A percentile compares a stretch with the other conserved stretches of the same genome.
Evolutionary conservation across 176 grass and related monocot species (phyloP).

Genomic region (Pontederia crassipes): DNA sequence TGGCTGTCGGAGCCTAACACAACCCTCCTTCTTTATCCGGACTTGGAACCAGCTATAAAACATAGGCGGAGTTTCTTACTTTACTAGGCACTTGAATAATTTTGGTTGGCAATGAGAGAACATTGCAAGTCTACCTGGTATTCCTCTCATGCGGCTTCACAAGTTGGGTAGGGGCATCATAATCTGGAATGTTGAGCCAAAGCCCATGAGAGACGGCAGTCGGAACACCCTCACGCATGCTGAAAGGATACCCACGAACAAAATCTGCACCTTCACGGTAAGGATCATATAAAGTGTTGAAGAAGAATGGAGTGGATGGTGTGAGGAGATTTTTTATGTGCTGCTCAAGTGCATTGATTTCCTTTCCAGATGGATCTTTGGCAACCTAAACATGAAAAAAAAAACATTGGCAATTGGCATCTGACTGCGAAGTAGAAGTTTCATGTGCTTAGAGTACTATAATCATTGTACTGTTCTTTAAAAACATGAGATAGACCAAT

Average conservation of each 20-base stretch:
- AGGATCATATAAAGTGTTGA: constrained; percentile 87
- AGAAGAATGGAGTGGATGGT: constrained; percentile 83
- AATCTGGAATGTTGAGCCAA: constrained; percentile 96
- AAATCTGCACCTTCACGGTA: constrained; percentile 79
- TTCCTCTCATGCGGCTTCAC: constrained; percentile 91
- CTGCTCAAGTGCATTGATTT: constrained; percentile 85
- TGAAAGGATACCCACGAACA: constrained; percentile 91
- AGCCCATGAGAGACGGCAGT: constrained; percentile 82
- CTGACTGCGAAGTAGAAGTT: too few relatives aligned
- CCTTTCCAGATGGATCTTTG: constrained; percentile 80
- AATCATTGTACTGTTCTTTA: too few relatives aligned
- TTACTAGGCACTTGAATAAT: too few relatives aligned
- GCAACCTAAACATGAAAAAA: constrained; percentile 41
- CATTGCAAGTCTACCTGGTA: constrained; percentile 18
- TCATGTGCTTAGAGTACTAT: too few relatives aligned
- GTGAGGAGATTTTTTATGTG: constrained; percentile 79
- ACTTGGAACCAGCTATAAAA: too few relatives aligned
- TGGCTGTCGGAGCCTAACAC: too few relatives aligned
- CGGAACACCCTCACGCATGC: constrained; percentile 56
- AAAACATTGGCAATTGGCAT: background rate
- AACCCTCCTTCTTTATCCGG: too few relatives aligned
- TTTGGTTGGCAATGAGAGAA: background rate
- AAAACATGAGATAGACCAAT: too few relatives aligned
- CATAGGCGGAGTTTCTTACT: too few relatives aligned
- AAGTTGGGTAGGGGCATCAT: constrained; percentile 87